Base-by-base conservation (phyloP, 495 filamentous ascomycete genomes). In the Monascus purpureus region DNA sequence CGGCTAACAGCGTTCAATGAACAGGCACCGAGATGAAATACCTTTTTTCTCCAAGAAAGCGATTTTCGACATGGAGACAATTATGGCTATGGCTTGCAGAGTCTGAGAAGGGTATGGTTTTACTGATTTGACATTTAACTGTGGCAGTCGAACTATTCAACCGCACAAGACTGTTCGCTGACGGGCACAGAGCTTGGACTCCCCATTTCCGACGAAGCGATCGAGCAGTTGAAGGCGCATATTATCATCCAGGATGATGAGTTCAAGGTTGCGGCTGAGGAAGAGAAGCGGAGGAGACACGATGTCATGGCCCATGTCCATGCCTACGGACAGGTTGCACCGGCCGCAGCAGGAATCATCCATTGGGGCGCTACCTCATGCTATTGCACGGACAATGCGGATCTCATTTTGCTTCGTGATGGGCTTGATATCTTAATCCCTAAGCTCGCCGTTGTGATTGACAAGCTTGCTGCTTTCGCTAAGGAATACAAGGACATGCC, bases 71-170 rank as follows among this genome's bases (percentile, higher is more conserved):
- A 20, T 90, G 83, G 83, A 72, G 83, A 41, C 59, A 77, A 41
- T 64, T 92, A 28, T 93, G 84, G 84, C 46, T 85, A 17, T 80
- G 71, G 66, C 75, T 93, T 8, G 84, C 84, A n/a, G 77, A 86
- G 63, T 67, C 72, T 16, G 73, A 92, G 57, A 75, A 77, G 55
- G 77, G 82, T 63, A 55, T 41, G 39, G 35, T 32, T 39, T 9
- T n/a, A n/a, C n/a, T n/a, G n/a, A n/a, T n/a, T n/a, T n/a, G n/a
- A n/a, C n/a, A n/a, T n/a, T n/a, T n/a, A n/a, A n/a, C n/a, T n/a
- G n/a, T n/a, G n/a, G n/a, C n/a, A n/a, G n/a, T n/a, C n/a, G n/a
- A n/a, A n/a, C n/a, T n/a, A n/a, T 9, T 9, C 20, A 4, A 22
- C 20, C 20, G 20, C 20, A 22, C 5, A 27, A 27, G 12, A 27